These are phyloP conservation scores for Podila clonocystis DNA, from an alignment of 192 early-diverging fungal genomes.

Conservation along the genomic window DNA sequence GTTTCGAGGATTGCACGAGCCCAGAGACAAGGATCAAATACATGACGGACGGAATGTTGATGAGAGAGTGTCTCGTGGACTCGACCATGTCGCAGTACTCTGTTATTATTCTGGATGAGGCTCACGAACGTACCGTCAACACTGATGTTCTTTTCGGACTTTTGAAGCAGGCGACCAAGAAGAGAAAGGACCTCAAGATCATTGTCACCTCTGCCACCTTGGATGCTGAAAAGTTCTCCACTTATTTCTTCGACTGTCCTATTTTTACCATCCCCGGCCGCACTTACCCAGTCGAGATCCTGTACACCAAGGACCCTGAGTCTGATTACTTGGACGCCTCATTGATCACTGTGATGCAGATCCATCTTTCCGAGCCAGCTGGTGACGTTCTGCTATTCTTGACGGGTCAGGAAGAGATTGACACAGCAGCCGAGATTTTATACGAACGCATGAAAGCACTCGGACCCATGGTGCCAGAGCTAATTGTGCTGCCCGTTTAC, in stretches of 20 bases:
- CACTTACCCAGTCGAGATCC: slow-evolving; percentile 93
- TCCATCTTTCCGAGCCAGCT: slow-evolving; percentile 91
- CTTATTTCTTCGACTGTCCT: slow-evolving; percentile 90
- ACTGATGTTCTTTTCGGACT: slow-evolving; percentile 97
- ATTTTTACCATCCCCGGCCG: slow-evolving; percentile 97
- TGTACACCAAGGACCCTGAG: slow-evolving; percentile 96
- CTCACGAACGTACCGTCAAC: slow-evolving; percentile 96
- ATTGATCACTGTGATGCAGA: slow-evolving; percentile 95
- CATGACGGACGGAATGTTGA: slow-evolving; percentile 99
- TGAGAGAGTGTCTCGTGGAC: slow-evolving; percentile 92
- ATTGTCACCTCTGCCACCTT: slow-evolving; percentile 96
- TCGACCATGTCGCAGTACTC: slow-evolving; percentile 85
- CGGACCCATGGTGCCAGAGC: slow-evolving; percentile 71
- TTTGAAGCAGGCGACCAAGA: slow-evolving; percentile 82
- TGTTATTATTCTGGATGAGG: slow-evolving; percentile 97
- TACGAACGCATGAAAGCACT: slow-evolving; percentile 79
- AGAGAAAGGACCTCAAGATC: slow-evolving; percentile 90
- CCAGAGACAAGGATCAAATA: slow-evolving; percentile 93
- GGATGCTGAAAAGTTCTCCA: slow-evolving; percentile 94
- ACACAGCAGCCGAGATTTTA: slow-evolving; percentile 78
- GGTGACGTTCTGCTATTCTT: slow-evolving; percentile 97
- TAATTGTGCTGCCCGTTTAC: slow-evolving; percentile 95
- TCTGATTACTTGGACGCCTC: slow-evolving; percentile 94
- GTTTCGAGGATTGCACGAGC: slow-evolving; percentile 98
- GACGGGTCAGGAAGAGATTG: slow-evolving; percentile 99